These are phyloP conservation scores for Cyberlindnera bimundalis DNA, from an alignment of 805 yeast species.

Conservation along the genomic window DNA sequence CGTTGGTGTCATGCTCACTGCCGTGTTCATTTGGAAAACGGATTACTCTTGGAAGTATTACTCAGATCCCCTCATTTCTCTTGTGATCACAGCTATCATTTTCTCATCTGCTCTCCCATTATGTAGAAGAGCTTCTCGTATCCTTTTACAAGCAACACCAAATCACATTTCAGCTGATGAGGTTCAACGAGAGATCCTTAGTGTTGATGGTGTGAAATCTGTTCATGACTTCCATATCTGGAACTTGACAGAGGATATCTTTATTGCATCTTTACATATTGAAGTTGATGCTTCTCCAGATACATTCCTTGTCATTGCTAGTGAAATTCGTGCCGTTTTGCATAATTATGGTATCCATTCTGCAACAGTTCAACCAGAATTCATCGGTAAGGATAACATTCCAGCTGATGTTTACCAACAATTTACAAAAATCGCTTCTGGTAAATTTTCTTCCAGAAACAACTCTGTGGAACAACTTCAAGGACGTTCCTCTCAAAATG, in stretches of 20 bases:
- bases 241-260: slow-evolving; percentile 85
- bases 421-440: slow-evolving; percentile 33
- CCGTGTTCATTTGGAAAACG: slow-evolving; percentile 91
- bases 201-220: slow-evolving; percentile 70
- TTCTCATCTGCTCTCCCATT: slow-evolving; percentile 90
- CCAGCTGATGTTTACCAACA: slow-evolving; percentile 32
- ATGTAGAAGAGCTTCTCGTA: slow-evolving; percentile 81
- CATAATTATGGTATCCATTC: slow-evolving; percentile 86
- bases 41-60: slow-evolving; percentile 84
- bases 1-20: slow-evolving; percentile 87
- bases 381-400: slow-evolving; percentile 36
- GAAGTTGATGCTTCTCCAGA: slow-evolving; percentile 65
- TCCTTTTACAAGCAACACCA: slow-evolving; percentile 91
- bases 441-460: slow-evolving; percentile 26
- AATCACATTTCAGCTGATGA: slow-evolving; percentile 71
- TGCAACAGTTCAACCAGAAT: slow-evolving; percentile 96
- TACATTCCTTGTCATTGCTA: slow-evolving; percentile 66
- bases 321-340: slow-evolving; percentile 70
- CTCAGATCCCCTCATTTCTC: slow-evolving; percentile 81
- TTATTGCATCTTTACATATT: slow-evolving; percentile 87
- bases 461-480: slow-evolving; percentile 15
- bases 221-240: slow-evolving; percentile 96
- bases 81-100: slow-evolving; percentile 82
- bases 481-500: neutral
- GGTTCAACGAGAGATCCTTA: slow-evolving; percentile 63